Conservation (phyloP, 805 yeast genomes). For the Candida sithepensis region DNA sequence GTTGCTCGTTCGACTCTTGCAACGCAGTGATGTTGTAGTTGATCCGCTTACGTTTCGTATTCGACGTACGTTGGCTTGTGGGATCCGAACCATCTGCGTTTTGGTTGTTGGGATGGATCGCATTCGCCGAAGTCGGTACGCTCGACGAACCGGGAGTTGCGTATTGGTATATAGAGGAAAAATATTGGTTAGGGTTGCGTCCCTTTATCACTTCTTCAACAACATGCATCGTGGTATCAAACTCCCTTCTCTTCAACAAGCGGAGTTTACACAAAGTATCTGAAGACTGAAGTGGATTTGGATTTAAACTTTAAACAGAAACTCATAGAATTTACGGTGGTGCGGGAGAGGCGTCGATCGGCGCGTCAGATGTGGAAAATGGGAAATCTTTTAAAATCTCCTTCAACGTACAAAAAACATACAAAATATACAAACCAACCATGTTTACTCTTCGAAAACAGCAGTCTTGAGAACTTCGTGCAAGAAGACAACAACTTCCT, state of each 20-base stretch:
- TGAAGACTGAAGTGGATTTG: too few relatives aligned
- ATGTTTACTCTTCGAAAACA: neutral
- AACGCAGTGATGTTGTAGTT: constrained; percentile 32
- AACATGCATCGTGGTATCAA: too few relatives aligned
- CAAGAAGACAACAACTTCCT: constrained; percentile 13
- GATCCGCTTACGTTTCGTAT: constrained; percentile 27
- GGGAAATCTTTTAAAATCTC: too few relatives aligned
- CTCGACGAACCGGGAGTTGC: constrained; percentile 8
- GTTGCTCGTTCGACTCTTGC: constrained; percentile 28
- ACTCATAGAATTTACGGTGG: too few relatives aligned
- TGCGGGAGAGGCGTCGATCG: too few relatives aligned
- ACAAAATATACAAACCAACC: neutral
- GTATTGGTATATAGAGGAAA: constrained; percentile 26
- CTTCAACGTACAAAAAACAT: too few relatives aligned
- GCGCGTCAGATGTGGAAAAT: too few relatives aligned
- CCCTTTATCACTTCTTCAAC: constrained; percentile 31
- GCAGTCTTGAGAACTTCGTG: constrained; percentile 15
- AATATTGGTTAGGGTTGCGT: constrained; percentile 19
- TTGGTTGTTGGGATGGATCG: neutral
- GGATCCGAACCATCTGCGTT: neutral
- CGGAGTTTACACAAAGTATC: too few relatives aligned
- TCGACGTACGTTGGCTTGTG: constrained; percentile 6
- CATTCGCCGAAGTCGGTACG: constrained; percentile 1
- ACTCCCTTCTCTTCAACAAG: too few relatives aligned
- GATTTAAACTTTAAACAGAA: too few relatives aligned